Percentiles rank a stretch among this genome's conserved stretches.
Conservation (phyloP, 768 basidiomycete species). For the Mycena rosella region DNA sequence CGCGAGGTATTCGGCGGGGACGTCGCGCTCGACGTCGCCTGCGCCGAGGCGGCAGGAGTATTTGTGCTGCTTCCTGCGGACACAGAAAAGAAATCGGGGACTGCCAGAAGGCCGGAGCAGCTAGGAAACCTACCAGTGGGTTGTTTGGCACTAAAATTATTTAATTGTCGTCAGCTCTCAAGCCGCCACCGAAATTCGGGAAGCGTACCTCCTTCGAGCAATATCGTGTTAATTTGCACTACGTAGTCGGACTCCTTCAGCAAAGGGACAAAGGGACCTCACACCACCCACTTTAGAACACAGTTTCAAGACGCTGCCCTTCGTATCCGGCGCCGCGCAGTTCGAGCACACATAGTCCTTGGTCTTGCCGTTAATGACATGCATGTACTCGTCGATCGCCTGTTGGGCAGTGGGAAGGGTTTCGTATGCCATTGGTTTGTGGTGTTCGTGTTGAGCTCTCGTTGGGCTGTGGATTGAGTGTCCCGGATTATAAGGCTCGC, state of each 20-base stretch:
- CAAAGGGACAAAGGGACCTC: not conserved
- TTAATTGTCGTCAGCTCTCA: too few species aligned
- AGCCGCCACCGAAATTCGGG: too few species aligned
- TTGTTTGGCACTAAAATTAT: constrained; percentile 3
- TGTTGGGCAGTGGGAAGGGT: constrained; percentile 26
- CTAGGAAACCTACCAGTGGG: constrained; percentile 1
- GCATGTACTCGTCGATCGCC: constrained; percentile 19
- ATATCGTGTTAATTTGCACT: constrained; percentile 28
- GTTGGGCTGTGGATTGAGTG: not conserved
- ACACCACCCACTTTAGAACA: not conserved
- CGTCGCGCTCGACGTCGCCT: constrained; percentile 14
- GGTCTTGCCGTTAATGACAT: not conserved
- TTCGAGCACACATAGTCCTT: constrained; percentile 19
- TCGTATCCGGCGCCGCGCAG: constrained; percentile 1
- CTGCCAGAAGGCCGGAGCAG: too few species aligned
- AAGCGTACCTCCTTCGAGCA: constrained; percentile 12
- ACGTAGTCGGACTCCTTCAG: too few species aligned
- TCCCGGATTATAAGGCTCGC: not conserved
- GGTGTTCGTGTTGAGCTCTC: too few species aligned
- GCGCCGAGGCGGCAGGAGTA: constrained; percentile 14
- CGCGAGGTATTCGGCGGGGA: constrained; percentile 12
- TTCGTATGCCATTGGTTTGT: constrained; percentile 10
- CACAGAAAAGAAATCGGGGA: not conserved
- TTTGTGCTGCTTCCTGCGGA: constrained; percentile 9
- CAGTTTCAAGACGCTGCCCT: not conserved